These are phyloP conservation scores for Nyctanthes arbortristis DNA, from an alignment of 257 asterid genomes.

Conservation along the genomic window DNA sequence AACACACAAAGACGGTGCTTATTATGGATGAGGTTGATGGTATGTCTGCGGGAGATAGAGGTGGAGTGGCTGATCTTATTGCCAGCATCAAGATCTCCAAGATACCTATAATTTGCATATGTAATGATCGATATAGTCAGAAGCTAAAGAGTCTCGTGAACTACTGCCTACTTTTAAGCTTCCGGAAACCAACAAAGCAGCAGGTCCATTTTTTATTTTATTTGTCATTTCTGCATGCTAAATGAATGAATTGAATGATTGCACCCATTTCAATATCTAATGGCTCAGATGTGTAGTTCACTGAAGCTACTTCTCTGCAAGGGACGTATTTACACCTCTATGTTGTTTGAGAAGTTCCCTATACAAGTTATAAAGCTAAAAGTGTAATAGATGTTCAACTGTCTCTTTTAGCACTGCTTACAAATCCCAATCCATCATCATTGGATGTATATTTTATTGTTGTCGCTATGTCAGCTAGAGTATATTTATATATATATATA, in stretches of 20 bases:
- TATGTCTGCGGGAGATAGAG: conserved; percentile 99
- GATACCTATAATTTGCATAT: conserved; percentile 93
- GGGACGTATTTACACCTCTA: conserved; percentile 5
- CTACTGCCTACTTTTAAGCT: conserved; percentile 84
- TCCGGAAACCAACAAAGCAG: conserved; percentile 94
- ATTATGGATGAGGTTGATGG: conserved; percentile 99
- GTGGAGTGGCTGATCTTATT: conserved; percentile 98
- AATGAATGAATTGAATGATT: conserved; percentile 10
- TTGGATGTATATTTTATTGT: not conserved
- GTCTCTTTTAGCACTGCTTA: not conserved
- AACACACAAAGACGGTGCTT: conserved; percentile 73
- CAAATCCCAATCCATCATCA: not conserved
- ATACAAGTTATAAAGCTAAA: not conserved
- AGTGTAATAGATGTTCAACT: conserved; percentile 1
- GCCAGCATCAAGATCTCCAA: conserved; percentile 91
- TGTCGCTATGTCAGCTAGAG: not conserved
- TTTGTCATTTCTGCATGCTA: conserved; percentile 16
- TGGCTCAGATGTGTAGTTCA: conserved; percentile 8
- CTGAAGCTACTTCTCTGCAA: not conserved
- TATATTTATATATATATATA: not conserved
- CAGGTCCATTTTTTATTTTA: conserved; percentile 61
- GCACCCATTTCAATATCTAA: conserved; percentile 13
- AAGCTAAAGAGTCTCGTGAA: conserved; percentile 95
- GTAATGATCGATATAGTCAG: conserved; percentile 98
- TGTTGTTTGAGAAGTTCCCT: conserved; percentile 5